These are phyloP conservation scores for Euryodendron excelsum DNA, from an alignment of 148 eudicot species.

Conservation along the genomic window DNA sequence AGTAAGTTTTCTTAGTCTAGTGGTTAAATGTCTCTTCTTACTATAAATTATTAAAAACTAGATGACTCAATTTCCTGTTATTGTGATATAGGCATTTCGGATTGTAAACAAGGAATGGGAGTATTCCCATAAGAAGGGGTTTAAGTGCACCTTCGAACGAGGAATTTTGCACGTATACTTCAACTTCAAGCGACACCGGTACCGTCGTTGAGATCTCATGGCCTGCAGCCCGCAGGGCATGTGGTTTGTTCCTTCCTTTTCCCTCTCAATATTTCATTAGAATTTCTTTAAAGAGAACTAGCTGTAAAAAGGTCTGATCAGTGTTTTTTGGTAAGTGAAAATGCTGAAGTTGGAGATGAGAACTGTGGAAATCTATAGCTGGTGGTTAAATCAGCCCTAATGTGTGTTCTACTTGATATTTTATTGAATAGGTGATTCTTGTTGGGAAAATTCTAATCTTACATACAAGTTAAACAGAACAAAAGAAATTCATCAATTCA, in stretches of 20 bases:
- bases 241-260: not conserved
- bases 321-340: no score
- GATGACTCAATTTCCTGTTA: not conserved
- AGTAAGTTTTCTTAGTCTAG: conserved; percentile 44
- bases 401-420: no score
- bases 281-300: no score
- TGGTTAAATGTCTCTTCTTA: not conserved
- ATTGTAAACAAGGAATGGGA: conserved; percentile 98
- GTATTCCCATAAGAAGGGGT: conserved; percentile 94
- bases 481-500: no score
- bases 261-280: no score
- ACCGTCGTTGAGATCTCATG: conserved; percentile 53
- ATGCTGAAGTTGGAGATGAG: no score
- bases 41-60: not conserved
- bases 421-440: no score
- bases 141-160: conserved; percentile 90
- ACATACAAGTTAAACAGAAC: no score
- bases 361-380: no score
- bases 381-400: no score
- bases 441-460: no score
- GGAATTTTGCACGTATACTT: conserved; percentile 89
- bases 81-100: conserved; percentile 64
- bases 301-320: no score
- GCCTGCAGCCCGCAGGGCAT: not conserved
- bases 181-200: conserved; percentile 83